Base-by-base conservation (phyloP, 2,329 filamentous ascomycete species). In the Incumbomyces lentus region DNA sequence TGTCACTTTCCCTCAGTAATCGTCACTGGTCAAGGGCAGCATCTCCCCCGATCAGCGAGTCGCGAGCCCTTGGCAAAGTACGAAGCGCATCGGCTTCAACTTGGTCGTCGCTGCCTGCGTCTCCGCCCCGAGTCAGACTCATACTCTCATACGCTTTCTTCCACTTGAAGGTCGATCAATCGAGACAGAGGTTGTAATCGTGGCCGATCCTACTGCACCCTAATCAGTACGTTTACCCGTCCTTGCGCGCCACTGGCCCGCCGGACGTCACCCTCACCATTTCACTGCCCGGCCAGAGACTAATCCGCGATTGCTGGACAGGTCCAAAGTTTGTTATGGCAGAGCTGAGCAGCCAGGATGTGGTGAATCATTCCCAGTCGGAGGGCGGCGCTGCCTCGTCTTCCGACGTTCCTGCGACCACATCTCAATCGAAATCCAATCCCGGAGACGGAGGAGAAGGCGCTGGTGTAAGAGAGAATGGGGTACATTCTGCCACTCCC, bases 301-400 rank as follows among this genome's bases (percentile, higher is more conserved):
- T 62, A 56, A 60, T 58, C 57, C 52, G 55, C 46, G 38, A 46
- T 51, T 46, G 22, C 51, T 30, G 55, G 34, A 13, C 66, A 74
- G 72, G 65, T 64, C 64, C 69, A 65, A 66, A 69, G 65, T 70
- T 76, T 81, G 78, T 81, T 80, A 82, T 82, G 78, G 78, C 78
- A 80, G 78, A 81, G 76, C 74, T 78, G 75, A 75, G 68, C 64
- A 72, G 69, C 74, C 77, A 79, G 69, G 74, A 82, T 82, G 78
- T 80, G 78, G 78, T 81, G 79, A 78, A 78, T 71, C 72, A 79
- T 74, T 72, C 75, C 71, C 71, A 73, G 78, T 81, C 78, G 77
- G 72, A 76, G 69, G 75, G 75, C 73, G 75, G 72, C 64, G 5
- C 8, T 26, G 64, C 67, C 64, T 72, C 72, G 72, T 73, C 75